phyloP scores from a whole-genome alignment of 2,329 filamentous ascomycete species.

The Hypoxylon sp. region DNA sequence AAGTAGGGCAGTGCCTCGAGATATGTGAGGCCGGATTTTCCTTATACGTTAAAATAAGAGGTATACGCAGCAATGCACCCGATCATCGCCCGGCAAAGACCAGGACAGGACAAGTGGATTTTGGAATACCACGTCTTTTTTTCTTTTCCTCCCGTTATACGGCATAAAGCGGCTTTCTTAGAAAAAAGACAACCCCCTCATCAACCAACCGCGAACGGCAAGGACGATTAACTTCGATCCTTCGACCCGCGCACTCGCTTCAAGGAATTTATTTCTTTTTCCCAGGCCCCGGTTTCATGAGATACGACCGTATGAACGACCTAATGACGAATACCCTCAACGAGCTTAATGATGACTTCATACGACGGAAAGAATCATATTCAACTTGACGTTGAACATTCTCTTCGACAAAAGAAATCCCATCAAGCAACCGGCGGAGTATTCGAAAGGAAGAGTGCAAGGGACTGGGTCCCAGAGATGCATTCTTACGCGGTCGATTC shows the following conservation, averaged over 20 bases:
- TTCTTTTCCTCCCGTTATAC: conserved; percentile 51
- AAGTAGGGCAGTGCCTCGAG: conserved; percentile 61
- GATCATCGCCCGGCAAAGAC: conserved; percentile 59
- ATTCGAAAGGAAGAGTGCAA: conserved; percentile 45
- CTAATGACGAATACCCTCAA: conserved; percentile 51
- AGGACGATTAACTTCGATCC: conserved; percentile 38
- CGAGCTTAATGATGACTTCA: conserved; percentile 59
- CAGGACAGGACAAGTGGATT: conserved; percentile 61
- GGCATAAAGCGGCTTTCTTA: conserved; percentile 60
- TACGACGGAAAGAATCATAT: conserved; percentile 53
- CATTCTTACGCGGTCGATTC: conserved; percentile 47
- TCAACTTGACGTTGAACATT: conserved; percentile 52
- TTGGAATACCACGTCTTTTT: conserved; percentile 55
- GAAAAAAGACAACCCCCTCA: conserved; percentile 54
- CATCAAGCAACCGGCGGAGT: conserved; percentile 46
- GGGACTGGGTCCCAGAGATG: conserved; percentile 46
- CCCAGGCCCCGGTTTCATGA: conserved; percentile 56
- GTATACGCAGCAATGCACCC: conserved; percentile 74
- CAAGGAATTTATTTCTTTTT: conserved; percentile 53
- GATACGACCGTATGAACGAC: conserved; percentile 58
- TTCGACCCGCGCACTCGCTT: conserved; percentile 54
- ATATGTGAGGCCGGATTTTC: conserved; percentile 61
- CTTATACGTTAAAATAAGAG: conserved; percentile 62
- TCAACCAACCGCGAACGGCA: conserved; percentile 49
- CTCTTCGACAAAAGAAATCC: conserved; percentile 47